A percentile compares a stretch with the other conserved stretches of the same genome.
These are phyloP conservation scores for Tubosaeta brunneosetosa DNA, from an alignment of 768 basidiomycete species.

Conservation along the genomic window DNA sequence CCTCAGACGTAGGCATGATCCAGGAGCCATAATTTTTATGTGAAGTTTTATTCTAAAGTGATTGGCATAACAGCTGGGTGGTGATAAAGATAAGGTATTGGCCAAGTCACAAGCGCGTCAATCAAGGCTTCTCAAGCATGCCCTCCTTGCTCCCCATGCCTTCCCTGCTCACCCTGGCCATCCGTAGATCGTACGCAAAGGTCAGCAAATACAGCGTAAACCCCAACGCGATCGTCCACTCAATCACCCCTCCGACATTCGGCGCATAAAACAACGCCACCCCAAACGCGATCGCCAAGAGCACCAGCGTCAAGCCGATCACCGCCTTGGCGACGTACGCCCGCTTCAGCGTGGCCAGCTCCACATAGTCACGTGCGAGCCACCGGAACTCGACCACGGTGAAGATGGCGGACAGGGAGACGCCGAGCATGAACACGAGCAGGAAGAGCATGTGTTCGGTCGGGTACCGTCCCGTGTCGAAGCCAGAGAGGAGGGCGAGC, in stretches of 20 bases:
- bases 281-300: conserved; percentile 61
- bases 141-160: neutral
- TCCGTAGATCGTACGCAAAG: conserved; percentile 66
- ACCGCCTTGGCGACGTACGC: conserved; percentile 61
- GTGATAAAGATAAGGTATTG: neutral
- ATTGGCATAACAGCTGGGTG: no score
- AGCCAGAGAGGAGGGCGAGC: conserved; percentile 64
- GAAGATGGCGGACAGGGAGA: conserved; percentile 69
- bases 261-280: conserved; percentile 41
- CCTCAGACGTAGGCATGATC: no score
- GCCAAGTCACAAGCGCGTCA: neutral
- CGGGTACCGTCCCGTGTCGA: conserved; percentile 58
- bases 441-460: conserved; percentile 57
- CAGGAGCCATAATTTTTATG: no score
- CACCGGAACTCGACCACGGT: conserved; percentile 67
- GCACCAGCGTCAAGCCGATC: conserved; percentile 54
- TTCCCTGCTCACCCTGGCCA: conserved; percentile 34
- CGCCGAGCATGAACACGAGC: conserved; percentile 69
- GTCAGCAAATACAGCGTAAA: conserved; percentile 72
- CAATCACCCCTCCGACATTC: conserved; percentile 60
- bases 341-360: conserved; percentile 40
- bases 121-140: conserved; percentile 7
- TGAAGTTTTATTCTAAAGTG: no score
- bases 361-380: conserved; percentile 53
- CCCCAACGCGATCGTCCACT: conserved; percentile 71